Conservation (phyloP, 352 stramenopile species). For the Saprolegnia parasitica region DNA sequence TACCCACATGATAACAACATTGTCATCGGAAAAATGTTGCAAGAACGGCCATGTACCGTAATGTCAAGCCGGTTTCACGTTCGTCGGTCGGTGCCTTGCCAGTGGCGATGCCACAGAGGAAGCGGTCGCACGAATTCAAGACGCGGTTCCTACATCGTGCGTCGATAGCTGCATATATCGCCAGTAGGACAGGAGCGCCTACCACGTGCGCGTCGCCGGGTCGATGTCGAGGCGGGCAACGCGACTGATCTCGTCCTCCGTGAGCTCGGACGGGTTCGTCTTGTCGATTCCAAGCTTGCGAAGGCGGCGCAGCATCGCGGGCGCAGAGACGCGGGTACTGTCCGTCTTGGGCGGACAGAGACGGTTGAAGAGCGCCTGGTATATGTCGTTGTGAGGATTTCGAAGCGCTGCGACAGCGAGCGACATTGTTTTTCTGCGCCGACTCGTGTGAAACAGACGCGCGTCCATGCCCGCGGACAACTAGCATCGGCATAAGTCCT, state of each 20-base stretch:
- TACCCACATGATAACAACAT: conserved; percentile 76
- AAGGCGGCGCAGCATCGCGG: conserved; percentile 69
- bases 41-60: conserved; percentile 23
- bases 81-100: conserved; percentile 86
- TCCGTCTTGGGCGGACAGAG: conserved; percentile 84
- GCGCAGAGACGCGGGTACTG: conserved; percentile 49
- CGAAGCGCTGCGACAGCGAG: neutral
- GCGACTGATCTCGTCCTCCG: conserved; percentile 40
- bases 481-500: neutral
- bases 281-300: conserved; percentile 86
- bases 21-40: neutral
- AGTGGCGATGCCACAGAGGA: conserved; percentile 89
- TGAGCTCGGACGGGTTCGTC: conserved; percentile 90
- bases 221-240: conserved; percentile 97
- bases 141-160: conserved; percentile 85
- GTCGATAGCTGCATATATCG: neutral
- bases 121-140: conserved; percentile 97
- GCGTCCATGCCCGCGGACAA: conserved; percentile 91
- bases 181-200: too few species aligned
- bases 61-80: conserved; percentile 78
- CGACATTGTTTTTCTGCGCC: conserved; percentile 62
- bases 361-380: conserved; percentile 66
- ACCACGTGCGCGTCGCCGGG: conserved; percentile 80
- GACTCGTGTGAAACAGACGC: conserved; percentile 97
- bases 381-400: neutral